Conservation (phyloP, 2,329 filamentous ascomycete genomes). For the Microsporum canis region DNA sequence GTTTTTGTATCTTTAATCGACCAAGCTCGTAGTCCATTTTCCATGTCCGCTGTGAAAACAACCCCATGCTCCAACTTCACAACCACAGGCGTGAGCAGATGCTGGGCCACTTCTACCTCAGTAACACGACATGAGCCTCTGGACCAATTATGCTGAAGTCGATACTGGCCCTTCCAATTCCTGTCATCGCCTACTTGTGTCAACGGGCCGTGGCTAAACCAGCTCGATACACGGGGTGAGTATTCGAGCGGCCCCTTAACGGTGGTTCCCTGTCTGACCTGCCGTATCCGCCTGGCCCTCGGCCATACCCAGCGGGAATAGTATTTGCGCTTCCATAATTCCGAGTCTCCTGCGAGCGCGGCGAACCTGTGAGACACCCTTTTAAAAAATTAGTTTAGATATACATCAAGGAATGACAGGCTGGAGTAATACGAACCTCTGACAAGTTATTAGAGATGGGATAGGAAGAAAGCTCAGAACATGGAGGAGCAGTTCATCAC, state of each 20-base stretch:
- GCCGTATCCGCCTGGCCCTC: constrained; percentile 63
- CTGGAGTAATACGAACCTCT: constrained; percentile 39
- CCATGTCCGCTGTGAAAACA: constrained; percentile 62
- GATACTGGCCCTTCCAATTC: constrained; percentile 84
- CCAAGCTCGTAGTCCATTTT: constrained; percentile 67
- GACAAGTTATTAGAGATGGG: constrained; percentile 52
- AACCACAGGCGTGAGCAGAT: constrained; percentile 50
- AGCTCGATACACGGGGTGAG: constrained; percentile 47
- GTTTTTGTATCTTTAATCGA: constrained; percentile 50
- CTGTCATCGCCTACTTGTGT: constrained; percentile 37
- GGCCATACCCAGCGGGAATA: constrained; percentile 78
- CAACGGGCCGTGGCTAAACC: constrained; percentile 50
- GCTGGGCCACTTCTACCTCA: constrained; percentile 55
- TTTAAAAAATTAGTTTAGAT: not conserved
- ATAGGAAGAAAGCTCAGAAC: constrained; percentile 69
- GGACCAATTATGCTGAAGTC: constrained; percentile 82
- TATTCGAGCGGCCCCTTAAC: constrained; percentile 30
- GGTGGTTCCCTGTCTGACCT: constrained; percentile 40
- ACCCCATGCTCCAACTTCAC: constrained; percentile 67
- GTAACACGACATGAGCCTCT: constrained; percentile 68
- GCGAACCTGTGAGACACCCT: constrained; percentile 59
- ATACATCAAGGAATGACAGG: not conserved
- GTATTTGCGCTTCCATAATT: constrained; percentile 85
- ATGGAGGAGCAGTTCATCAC: constrained; percentile 77
- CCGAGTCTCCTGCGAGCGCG: constrained; percentile 63